Conservation (phyloP, 352 stramenopile genomes). For the Phytophthora pisi region DNA sequence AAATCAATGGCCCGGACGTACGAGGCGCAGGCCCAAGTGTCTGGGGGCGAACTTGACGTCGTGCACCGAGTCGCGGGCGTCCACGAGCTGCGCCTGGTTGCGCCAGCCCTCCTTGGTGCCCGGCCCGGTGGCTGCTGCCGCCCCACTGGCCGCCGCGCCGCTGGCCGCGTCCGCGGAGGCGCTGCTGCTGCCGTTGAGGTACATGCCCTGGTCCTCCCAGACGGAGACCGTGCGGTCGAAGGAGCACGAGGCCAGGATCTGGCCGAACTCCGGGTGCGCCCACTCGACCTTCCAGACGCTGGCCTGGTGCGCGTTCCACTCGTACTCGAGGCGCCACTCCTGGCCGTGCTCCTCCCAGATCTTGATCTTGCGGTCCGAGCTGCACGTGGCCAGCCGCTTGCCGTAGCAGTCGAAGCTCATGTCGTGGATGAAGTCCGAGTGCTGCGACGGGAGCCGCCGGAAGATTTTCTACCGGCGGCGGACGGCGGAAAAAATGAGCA, state of each 20-base stretch:
- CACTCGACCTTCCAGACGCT: conserved; percentile 94
- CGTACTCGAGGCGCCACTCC: conserved; percentile 88
- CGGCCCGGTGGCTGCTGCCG: not conserved
- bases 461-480: conserved; percentile 68
- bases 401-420: conserved; percentile 95
- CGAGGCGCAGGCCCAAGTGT: conserved; percentile 92
- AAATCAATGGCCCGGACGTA: conserved; percentile 25
- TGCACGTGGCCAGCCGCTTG: conserved; percentile 90
- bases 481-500: not conserved
- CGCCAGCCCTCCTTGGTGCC: conserved; percentile 72
- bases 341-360: conserved; percentile 86
- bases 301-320: conserved; percentile 91
- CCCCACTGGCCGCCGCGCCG: conserved; percentile 3
- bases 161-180: not conserved
- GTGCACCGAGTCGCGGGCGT: conserved; percentile 93
- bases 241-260: conserved; percentile 94
- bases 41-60: conserved; percentile 95
- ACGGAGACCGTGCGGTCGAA: conserved; percentile 95
- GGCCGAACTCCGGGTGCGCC: conserved; percentile 96
- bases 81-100: conserved; percentile 89
- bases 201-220: conserved; percentile 92
- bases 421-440: conserved; percentile 92
- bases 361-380: conserved; percentile 93
- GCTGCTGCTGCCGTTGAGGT: conserved; percentile 39
- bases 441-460: conserved; percentile 83